Evolutionary conservation across 2,329 filamentous ascomycete genomes (phyloP).

Genomic region (Fusarium beomiforme): DNA sequence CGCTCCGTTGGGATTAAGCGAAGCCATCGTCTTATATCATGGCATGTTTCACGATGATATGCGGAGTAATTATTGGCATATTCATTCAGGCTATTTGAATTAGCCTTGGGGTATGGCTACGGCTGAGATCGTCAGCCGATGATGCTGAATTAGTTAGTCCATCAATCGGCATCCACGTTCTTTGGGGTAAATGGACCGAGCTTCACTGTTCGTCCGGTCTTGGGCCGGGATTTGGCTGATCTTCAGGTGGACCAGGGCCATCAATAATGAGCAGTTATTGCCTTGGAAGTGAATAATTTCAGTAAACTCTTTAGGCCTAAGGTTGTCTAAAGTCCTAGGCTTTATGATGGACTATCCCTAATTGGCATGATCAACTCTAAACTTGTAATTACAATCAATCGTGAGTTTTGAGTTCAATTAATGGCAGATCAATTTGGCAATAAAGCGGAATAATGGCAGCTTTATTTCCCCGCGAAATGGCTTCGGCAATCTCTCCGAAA

Average conservation of each 20-base stretch:
- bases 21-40: slow-evolving; percentile 3
- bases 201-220: background rate
- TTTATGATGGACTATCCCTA: background rate
- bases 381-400: background rate
- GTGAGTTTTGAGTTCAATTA: background rate
- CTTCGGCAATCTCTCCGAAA: slow-evolving; percentile 20
- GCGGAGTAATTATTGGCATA: slow-evolving; percentile 7
- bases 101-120: slow-evolving; percentile 2
- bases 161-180: slow-evolving; percentile 17
- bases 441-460: background rate
- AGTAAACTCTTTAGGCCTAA: background rate
- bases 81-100: slow-evolving; percentile 30
- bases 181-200: slow-evolving; percentile 16
- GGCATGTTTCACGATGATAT: background rate
- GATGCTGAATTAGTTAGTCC: slow-evolving; percentile 9
- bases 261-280: background rate
- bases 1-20: background rate
- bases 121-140: slow-evolving; percentile 10
- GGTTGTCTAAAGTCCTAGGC: background rate
- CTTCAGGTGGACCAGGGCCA: background rate
- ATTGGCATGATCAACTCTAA: background rate
- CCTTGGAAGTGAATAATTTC: background rate
- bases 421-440: background rate
- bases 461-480: background rate
- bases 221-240: background rate